Conservation (phyloP, 1,284 basidiomycete species). For the Cryptococcus wingfieldii region DNA sequence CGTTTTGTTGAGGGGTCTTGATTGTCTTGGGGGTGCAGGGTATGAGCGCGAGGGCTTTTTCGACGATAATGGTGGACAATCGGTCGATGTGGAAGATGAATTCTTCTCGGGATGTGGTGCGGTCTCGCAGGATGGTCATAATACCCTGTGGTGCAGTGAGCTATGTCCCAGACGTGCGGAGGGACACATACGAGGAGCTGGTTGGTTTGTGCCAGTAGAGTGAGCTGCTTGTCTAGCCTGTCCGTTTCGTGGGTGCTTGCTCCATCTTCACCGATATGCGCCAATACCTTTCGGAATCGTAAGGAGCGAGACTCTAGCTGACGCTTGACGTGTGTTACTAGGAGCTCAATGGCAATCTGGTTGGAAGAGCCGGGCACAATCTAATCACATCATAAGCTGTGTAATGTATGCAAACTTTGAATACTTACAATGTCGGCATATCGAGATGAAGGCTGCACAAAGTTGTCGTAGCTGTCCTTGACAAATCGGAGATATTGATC, state of each 20-base stretch:
- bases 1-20: constrained; percentile 62
- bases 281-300: constrained; percentile 67
- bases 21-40: constrained; percentile 66
- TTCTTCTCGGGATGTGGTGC: constrained; percentile 66
- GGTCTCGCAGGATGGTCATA: constrained; percentile 76
- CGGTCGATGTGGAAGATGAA: constrained; percentile 66
- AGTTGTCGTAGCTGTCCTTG: constrained; percentile 90
- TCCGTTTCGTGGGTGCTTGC: constrained; percentile 1
- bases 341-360: constrained; percentile 77
- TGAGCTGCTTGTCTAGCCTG: constrained; percentile 31
- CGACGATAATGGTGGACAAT: constrained; percentile 76
- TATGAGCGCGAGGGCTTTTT: constrained; percentile 74
- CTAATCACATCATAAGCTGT: constrained; percentile 49
- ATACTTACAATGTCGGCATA: constrained; percentile 77
- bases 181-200: constrained; percentile 63
- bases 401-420: not conserved
- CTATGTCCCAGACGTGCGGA: not conserved
- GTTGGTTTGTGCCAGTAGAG: constrained; percentile 70
- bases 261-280: constrained; percentile 23
- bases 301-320: constrained; percentile 75
- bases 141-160: constrained; percentile 61
- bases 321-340: constrained; percentile 81
- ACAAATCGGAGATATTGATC: constrained; percentile 88
- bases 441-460: constrained; percentile 81
- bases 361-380: constrained; percentile 88